Evolutionary conservation across 2,329 filamentous ascomycete species (phyloP).

Genomic region (Seiridium cupressi): DNA sequence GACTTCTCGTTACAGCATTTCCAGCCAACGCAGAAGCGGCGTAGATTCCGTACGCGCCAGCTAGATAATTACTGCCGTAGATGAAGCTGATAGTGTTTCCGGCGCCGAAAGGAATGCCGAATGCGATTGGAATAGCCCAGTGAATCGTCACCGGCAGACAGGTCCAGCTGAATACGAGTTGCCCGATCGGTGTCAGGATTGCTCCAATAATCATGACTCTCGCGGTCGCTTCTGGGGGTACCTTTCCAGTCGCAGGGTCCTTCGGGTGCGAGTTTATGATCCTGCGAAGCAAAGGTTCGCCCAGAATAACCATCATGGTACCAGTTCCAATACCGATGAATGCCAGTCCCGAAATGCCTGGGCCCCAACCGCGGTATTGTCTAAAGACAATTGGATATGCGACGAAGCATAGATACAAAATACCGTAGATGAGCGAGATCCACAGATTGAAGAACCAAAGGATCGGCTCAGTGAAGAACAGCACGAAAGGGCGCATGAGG

Average conservation of each 20-base stretch:
- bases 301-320: slow-evolving; percentile 57
- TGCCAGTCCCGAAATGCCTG: slow-evolving; percentile 71
- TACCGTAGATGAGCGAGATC: slow-evolving; percentile 81
- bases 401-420: slow-evolving; percentile 87
- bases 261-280: slow-evolving; percentile 75
- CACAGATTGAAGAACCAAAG: slow-evolving; percentile 67
- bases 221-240: slow-evolving; percentile 77
- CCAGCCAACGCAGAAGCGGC: slow-evolving; percentile 78
- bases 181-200: slow-evolving; percentile 70
- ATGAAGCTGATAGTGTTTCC: slow-evolving; percentile 81
- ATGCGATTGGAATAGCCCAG: slow-evolving; percentile 77
- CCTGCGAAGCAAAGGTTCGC: slow-evolving; percentile 70
- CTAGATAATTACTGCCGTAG: slow-evolving; percentile 78
- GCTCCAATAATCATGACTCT: slow-evolving; percentile 77
- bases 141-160: slow-evolving; percentile 74
- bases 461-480: slow-evolving; percentile 81
- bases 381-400: slow-evolving; percentile 85
- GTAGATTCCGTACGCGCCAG: slow-evolving; percentile 77
- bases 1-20: slow-evolving; percentile 70
- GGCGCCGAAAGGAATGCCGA: slow-evolving; percentile 75
- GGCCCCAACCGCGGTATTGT: slow-evolving; percentile 71
- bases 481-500: slow-evolving; percentile 72
- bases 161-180: slow-evolving; percentile 88
- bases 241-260: slow-evolving; percentile 72
- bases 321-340: slow-evolving; percentile 73